Evolutionary conservation across 768 basidiomycete genomes (phyloP), one percentile per base, ranked within the genome.

Genomic region (Naganishia kalamii): DNA sequence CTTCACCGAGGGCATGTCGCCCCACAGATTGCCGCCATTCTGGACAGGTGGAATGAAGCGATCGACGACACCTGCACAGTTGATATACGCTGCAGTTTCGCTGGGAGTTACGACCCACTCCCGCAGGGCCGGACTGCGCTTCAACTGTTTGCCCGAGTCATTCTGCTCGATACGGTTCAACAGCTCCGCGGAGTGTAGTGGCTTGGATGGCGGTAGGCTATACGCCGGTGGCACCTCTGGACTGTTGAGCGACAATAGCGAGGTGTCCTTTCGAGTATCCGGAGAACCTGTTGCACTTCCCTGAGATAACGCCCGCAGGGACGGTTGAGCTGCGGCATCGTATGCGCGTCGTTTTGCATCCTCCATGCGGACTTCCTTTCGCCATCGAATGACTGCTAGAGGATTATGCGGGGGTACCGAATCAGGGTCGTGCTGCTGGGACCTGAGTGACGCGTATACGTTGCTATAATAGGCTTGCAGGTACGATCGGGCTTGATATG

Each of bases 391-490:
- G 3, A 67, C 66, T 6, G 60, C 60, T 15, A 67, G 52, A 21
- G 66, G 66, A 25, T 67, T 52, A 40, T 51, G 48, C n/a, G 29
- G 48, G 32, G 51, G 57, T 29, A 44, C 33, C 11, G 62, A 37
- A n/a, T 61, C 59, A 15, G 66, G 48, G n/a, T 52, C 33, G 11
- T 41, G 25, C 7, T 13, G 15, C 7, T 35, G 30, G 43, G 47
- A 33, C n/a, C 47, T 46, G n/a, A 67, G 21, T 13, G 66, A 67
- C 7, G 60, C 60, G 37, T 25, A 46, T 15, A 67, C 52, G 41
- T 62, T 40, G n/a, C 59, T 47, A 44, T 67, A 67, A 27, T 67
- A 67, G 32, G 49, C 66, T 29, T 67, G 66, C 30, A 67, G 40
- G 27, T 67, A 61, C 7, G 66, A 67, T 17, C 66, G 66, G 23